Evolutionary conservation across 495 filamentous ascomycete genomes (phyloP).

Genomic region (Annulohypoxylon stygium): DNA sequence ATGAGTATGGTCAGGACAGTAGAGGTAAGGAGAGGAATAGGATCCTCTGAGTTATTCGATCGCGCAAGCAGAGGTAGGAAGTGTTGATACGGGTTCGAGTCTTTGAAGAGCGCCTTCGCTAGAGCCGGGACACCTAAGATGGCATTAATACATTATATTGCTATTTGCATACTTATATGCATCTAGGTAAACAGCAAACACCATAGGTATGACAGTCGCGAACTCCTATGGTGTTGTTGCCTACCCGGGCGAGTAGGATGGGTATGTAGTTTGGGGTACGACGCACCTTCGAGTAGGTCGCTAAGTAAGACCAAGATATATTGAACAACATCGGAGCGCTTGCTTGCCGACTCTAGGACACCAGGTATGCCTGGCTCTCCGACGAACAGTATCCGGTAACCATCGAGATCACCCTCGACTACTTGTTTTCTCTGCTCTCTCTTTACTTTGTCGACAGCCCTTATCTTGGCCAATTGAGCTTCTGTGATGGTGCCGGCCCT

Average conservation of each 20-base stretch:
- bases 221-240: background rate
- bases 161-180: slow-evolving; percentile 6
- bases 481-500: slow-evolving; percentile 94
- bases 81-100: slow-evolving; percentile 83
- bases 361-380: slow-evolving; percentile 76
- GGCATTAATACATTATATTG: slow-evolving; percentile 37
- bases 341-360: slow-evolving; percentile 83
- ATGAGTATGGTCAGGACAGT: slow-evolving; percentile 87
- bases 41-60: slow-evolving; percentile 83
- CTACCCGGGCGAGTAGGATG: background rate
- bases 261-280: slow-evolving; percentile 9
- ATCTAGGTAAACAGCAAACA: background rate
- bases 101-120: slow-evolving; percentile 77
- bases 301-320: slow-evolving; percentile 91
- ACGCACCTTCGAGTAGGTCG: slow-evolving; percentile 86
- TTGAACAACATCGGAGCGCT: slow-evolving; percentile 88
- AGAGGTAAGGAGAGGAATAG: slow-evolving; percentile 89
- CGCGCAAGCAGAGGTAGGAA: slow-evolving; percentile 88
- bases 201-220: background rate
- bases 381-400: slow-evolving; percentile 82
- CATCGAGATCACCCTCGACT: slow-evolving; percentile 81
- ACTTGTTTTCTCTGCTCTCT: slow-evolving; percentile 82
- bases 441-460: slow-evolving; percentile 95
- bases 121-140: slow-evolving; percentile 80
- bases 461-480: slow-evolving; percentile 94